Base-by-base conservation (phyloP, 2,329 filamentous ascomycete genomes). In the Pseudogymnoascus sp. region DNA sequence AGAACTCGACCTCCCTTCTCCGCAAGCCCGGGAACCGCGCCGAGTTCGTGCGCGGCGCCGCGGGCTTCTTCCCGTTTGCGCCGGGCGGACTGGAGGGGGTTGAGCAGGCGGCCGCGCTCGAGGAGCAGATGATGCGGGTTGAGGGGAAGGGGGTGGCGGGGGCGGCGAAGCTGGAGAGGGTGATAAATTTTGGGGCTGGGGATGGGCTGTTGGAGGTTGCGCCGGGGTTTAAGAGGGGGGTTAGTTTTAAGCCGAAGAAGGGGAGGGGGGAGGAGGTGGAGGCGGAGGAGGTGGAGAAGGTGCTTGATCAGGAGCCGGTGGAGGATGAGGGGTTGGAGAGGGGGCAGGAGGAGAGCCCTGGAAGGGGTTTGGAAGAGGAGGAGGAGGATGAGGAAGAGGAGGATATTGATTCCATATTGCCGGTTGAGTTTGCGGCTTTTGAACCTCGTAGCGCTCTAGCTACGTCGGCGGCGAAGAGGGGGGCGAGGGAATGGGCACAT, bases 1-100 rank as follows among this genome's bases (percentile, higher is more conserved):
- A 97, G 78, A 96, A 96, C 73, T 97, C 92, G 2, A 98, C 93
- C 0, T 96, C 92, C 4, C 81, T 97, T 43, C 79, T 90, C 14
- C 85, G 95, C 54, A 96, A 96, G 73, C 93, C 93, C 3, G 93
- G 91, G 13, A 88, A 86, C 64, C 85, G 90, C 67, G 91, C 90
- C 31, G 93, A 98, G 61, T 96, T 98, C 75, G 93, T 98, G 11
- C 85, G 93, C 66, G 95, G 95, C 13, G 93, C 90, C 37, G 92
- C 93, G 6, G 93, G 93, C 0, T 97, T 96, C 78, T 96, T 96
- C 65, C 93, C 93, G 0, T 97, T 98, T 77, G 89, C 92, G 0
- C 93, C 93, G 0, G 93, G 93, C 63, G 95, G 95, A 1, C 77
- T 98, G 13, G 93, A 97, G 66, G 86, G 87, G 1, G 89, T 97